Conservation (phyloP, 306 rosid genomes). For the Astragalus membranaceus region DNA sequence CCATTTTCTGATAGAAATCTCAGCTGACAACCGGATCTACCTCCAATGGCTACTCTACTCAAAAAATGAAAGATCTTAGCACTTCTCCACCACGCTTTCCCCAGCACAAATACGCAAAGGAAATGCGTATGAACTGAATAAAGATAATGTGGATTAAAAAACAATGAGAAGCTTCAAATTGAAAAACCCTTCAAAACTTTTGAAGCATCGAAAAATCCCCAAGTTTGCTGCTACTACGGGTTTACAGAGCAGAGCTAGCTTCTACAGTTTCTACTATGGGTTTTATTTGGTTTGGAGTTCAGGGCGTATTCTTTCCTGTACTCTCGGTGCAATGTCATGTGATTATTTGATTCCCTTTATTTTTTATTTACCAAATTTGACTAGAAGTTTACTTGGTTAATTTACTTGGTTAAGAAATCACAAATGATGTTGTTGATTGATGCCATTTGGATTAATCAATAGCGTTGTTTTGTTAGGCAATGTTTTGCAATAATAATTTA, state of each 20-base stretch:
- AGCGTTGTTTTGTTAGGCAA: too few species aligned
- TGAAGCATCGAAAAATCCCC: conserved; percentile 37
- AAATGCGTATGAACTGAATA: not conserved
- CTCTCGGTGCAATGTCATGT: not conserved
- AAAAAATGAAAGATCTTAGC: conserved; percentile 21
- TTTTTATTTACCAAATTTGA: conserved; percentile 6
- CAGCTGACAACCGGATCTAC: conserved; percentile 47
- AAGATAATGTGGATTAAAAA: not conserved
- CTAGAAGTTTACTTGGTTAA: not conserved
- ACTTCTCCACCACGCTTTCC: conserved; percentile 14
- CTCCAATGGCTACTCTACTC: conserved; percentile 21
- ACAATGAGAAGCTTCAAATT: conserved; percentile 26
- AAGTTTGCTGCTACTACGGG: not conserved
- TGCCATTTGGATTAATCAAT: too few species aligned
- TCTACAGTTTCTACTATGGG: conserved; percentile 5
- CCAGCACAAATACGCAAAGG: not conserved
- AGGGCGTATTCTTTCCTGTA: not conserved
- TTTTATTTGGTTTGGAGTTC: not conserved
- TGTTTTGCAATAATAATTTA: too few species aligned
- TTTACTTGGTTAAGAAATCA: not conserved
- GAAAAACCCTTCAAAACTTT: conserved; percentile 36
- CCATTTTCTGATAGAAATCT: conserved; percentile 57
- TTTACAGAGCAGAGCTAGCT: conserved; percentile 19
- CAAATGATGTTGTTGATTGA: not conserved
- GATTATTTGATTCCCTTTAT: not conserved